Percentiles rank a stretch among this genome's conserved stretches.
Conservation (phyloP, 192 early-diverging fungal genomes). For the Podila epicladia region DNA sequence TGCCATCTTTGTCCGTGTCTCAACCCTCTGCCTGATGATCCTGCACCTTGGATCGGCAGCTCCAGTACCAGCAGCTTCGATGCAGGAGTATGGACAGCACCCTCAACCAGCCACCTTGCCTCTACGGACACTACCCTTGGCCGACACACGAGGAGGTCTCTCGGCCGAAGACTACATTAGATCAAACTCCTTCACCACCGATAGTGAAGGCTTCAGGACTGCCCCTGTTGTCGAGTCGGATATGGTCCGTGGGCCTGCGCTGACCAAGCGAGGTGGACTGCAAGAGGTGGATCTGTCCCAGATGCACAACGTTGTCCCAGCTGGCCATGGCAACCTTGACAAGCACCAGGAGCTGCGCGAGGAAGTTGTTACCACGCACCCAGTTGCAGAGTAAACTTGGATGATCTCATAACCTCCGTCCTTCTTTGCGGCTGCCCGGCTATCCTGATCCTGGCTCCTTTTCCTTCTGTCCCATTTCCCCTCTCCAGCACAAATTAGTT, state of each 20-base stretch:
- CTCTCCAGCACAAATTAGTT: neutral
- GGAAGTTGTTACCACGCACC: neutral
- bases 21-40: too few relatives aligned
- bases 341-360: neutral
- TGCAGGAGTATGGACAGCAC: too few relatives aligned
- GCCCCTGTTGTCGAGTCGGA: neutral
- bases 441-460: too few relatives aligned
- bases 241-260: neutral
- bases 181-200: neutral
- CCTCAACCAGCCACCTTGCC: too few relatives aligned
- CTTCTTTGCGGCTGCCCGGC: too few relatives aligned
- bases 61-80: too few relatives aligned
- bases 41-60: too few relatives aligned
- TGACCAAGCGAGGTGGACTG: neutral
- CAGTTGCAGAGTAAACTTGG: neutral
- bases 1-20: too few relatives aligned
- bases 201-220: neutral
- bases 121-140: neutral
- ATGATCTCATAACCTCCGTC: too few relatives aligned
- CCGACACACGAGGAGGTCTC: neutral
- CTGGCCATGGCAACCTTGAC: neutral
- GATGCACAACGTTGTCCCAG: neutral
- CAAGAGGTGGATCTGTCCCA: neutral
- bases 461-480: neutral
- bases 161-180: conserved; percentile 2